phyloP scores from a whole-genome alignment of 352 stramenopile species.

The Globisporangium okanoganense region DNA sequence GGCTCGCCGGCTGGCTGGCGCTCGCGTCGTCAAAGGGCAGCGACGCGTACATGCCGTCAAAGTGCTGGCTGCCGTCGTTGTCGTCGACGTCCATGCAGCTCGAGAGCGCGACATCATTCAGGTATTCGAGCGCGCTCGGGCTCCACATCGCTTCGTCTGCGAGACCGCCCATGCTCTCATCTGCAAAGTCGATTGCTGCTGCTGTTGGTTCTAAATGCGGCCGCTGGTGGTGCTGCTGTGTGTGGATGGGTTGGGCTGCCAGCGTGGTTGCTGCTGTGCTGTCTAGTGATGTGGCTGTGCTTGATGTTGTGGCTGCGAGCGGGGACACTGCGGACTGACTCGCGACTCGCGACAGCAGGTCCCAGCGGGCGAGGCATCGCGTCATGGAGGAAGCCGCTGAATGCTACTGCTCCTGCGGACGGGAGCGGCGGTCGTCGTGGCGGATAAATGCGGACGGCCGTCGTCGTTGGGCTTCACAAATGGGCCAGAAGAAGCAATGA shows the following conservation, averaged over 20 bases:
- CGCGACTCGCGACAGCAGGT: background rate
- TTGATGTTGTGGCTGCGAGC: background rate
- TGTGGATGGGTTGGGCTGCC: background rate
- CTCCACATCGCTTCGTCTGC: constrained; percentile 13
- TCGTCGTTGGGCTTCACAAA: background rate
- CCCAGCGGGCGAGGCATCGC: background rate
- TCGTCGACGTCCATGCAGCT: constrained; percentile 8
- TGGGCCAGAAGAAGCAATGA: constrained; percentile 5
- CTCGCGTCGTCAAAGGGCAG: background rate
- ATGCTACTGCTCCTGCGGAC: background rate
- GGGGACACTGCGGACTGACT: constrained; percentile 2
- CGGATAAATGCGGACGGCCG: background rate
- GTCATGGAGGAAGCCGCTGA: background rate
- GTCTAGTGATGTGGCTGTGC: background rate
- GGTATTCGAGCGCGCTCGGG: constrained; percentile 11
- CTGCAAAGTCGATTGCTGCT: background rate
- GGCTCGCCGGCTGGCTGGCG: background rate
- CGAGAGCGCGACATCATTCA: background rate
- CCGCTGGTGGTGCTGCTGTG: background rate
- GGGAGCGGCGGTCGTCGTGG: background rate
- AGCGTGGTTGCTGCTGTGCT: background rate
- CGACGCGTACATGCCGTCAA: background rate
- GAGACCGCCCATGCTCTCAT: constrained; percentile 9
- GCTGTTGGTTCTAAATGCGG: background rate
- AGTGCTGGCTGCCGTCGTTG: background rate